These are phyloP conservation scores for Austroboletus festivus DNA, from an alignment of 768 basidiomycete genomes.

Conservation along the genomic window DNA sequence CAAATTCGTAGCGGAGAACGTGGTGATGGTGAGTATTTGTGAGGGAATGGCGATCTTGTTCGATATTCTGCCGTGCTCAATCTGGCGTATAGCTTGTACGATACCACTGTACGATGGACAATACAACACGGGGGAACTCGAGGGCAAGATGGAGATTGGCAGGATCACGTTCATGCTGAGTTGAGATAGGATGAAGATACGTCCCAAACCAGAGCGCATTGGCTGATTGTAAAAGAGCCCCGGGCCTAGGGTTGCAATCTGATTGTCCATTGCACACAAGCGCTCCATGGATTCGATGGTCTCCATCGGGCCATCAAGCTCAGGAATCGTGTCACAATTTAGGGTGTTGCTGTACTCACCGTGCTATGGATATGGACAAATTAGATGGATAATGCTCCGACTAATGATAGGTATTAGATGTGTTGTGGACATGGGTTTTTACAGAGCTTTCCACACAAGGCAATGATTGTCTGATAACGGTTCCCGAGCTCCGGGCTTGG, in stretches of 20 bases:
- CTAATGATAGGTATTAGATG: too few species aligned
- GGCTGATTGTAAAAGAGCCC: too few species aligned
- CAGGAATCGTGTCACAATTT: neutral
- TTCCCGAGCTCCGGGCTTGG: too few species aligned
- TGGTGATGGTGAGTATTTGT: neutral
- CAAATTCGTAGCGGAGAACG: neutral
- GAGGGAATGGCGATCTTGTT: neutral
- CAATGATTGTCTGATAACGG: too few species aligned
- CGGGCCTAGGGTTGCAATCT: too few species aligned
- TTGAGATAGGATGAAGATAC: neutral
- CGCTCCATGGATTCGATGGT: too few species aligned
- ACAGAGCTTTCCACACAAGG: too few species aligned
- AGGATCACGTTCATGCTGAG: slow-evolving; percentile 4
- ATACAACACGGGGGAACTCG: neutral
- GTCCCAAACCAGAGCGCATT: neutral
- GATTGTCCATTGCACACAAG: too few species aligned
- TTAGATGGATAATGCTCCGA: too few species aligned
- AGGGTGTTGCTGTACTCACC: neutral
- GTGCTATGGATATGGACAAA: too few species aligned
- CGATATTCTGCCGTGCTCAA: neutral
- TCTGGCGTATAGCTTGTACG: neutral
- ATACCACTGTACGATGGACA: slow-evolving; percentile 3
- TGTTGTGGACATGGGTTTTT: too few species aligned
- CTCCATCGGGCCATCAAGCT: too few species aligned
- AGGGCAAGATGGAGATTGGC: slow-evolving; percentile 1